phyloP scores from a whole-genome alignment of 2,329 filamentous ascomycete genomes.

The Ophiostoma novo-ulmi region DNA sequence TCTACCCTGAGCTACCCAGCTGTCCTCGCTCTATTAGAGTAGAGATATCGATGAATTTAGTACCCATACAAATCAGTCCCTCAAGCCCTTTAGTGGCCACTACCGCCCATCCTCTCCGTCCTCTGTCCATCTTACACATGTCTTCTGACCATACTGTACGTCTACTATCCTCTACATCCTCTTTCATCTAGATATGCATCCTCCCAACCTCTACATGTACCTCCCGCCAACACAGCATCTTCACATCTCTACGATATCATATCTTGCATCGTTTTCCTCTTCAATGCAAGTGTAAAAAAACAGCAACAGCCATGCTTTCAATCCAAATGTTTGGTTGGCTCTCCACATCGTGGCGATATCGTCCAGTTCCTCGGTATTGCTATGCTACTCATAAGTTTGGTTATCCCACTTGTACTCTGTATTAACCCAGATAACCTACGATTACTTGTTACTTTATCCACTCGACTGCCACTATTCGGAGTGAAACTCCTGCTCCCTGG shows the following conservation, averaged over 20 bases:
- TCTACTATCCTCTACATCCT: too few species aligned
- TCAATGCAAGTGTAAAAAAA: slow-evolving; percentile 1
- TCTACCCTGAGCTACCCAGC: neutral
- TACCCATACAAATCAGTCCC: too few species aligned
- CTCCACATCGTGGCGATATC: slow-evolving; percentile 11
- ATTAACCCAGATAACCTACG: neutral
- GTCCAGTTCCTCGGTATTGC: neutral
- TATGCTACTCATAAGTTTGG: neutral
- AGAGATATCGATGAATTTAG: too few species aligned
- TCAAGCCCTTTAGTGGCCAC: too few species aligned
- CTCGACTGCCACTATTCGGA: neutral
- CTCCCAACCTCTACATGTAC: too few species aligned
- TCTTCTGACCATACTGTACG: too few species aligned
- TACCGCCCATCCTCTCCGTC: too few species aligned
- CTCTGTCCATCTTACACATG: too few species aligned
- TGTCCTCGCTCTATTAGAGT: too few species aligned
- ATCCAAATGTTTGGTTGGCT: neutral
- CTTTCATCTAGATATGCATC: too few species aligned
- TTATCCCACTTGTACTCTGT: neutral
- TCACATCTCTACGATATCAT: neutral
- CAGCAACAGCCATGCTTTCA: neutral
- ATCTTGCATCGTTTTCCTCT: neutral
- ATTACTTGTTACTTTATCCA: neutral
- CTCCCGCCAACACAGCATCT: neutral
- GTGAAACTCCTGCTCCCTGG: neutral